A percentile compares a stretch with the other conserved stretches of the same genome.
Evolutionary conservation across 768 basidiomycete species (phyloP).

Genomic region (Podaxis carcinomalis): DNA sequence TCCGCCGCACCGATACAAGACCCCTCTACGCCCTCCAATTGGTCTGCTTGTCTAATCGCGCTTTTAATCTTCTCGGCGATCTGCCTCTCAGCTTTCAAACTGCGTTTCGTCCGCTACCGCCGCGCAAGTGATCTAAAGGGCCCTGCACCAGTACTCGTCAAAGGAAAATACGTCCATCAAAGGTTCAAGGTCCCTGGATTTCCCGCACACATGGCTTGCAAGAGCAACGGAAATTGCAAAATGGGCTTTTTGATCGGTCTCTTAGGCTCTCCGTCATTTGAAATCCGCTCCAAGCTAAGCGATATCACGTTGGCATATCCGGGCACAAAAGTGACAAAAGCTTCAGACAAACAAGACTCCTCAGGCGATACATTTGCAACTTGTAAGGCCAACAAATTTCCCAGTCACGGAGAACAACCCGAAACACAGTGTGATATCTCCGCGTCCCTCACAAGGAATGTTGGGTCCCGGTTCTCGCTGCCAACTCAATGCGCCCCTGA

Average conservation of each 20-base stretch:
- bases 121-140: neutral
- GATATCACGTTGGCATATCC: slow-evolving; percentile 10
- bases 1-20: slow-evolving; percentile 4
- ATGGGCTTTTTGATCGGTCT: slow-evolving; percentile 39
- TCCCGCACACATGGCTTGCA: neutral
- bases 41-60: slow-evolving; percentile 1
- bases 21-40: slow-evolving; percentile 5
- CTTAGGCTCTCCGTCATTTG: slow-evolving; percentile 41
- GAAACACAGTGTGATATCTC: neutral
- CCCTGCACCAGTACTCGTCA: neutral
- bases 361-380: slow-evolving; percentile 3
- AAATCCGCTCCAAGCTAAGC: slow-evolving; percentile 28
- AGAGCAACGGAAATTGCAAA: slow-evolving; percentile 16
- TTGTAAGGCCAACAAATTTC: neutral
- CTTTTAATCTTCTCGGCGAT: slow-evolving; percentile 5
- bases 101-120: slow-evolving; percentile 9
- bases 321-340: neutral
- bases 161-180: neutral
- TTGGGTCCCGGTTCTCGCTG: neutral
- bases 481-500: neutral
- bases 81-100: slow-evolving; percentile 2
- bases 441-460: neutral
- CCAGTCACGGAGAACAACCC: neutral
- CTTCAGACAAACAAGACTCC: neutral
- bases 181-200: neutral